phyloP scores from a whole-genome alignment of 2,329 filamentous ascomycete genomes.

The Colletotrichum viniferum region DNA sequence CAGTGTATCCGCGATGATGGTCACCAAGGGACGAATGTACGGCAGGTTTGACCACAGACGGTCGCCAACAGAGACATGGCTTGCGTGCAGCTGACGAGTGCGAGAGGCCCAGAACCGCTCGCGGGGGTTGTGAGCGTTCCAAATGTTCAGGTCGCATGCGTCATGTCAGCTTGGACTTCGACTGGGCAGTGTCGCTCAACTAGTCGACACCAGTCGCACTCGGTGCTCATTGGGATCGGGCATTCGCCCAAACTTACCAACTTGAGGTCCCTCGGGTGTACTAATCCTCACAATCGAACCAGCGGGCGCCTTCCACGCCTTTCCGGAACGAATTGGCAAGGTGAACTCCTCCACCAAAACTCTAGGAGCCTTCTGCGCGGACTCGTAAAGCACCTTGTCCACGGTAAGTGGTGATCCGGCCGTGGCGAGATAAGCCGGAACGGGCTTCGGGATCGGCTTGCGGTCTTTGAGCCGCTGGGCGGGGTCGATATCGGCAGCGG shows the following conservation, averaged over 20 bases:
- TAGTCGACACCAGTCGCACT: not conserved
- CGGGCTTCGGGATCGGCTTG: slow-evolving; percentile 49
- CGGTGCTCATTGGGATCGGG: not conserved
- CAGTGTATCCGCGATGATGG: slow-evolving; percentile 73
- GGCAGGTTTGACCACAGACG: slow-evolving; percentile 80
- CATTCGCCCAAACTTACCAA: slow-evolving; percentile 46
- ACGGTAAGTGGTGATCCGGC: slow-evolving; percentile 48
- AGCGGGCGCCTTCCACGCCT: slow-evolving; percentile 72
- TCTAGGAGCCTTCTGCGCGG: slow-evolving; percentile 57
- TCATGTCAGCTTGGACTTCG: not conserved
- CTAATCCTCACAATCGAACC: slow-evolving; percentile 75
- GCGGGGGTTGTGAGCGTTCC: slow-evolving; percentile 76
- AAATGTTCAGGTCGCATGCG: slow-evolving; percentile 78
- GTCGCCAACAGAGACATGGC: slow-evolving; percentile 74
- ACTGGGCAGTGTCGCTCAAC: not conserved
- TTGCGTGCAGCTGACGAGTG: slow-evolving; percentile 78
- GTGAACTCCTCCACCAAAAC: slow-evolving; percentile 56
- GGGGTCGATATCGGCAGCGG: not conserved
- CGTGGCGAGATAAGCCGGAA: slow-evolving; percentile 52
- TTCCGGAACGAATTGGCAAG: slow-evolving; percentile 75
- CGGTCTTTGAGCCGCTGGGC: slow-evolving; percentile 43
- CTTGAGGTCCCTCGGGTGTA: slow-evolving; percentile 79
- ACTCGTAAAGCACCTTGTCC: slow-evolving; percentile 58
- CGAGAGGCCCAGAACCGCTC: slow-evolving; percentile 84
- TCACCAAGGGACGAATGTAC: slow-evolving; percentile 76